phyloP scores from a whole-genome alignment of 148 eudicot species.

The Cornus florida region DNA sequence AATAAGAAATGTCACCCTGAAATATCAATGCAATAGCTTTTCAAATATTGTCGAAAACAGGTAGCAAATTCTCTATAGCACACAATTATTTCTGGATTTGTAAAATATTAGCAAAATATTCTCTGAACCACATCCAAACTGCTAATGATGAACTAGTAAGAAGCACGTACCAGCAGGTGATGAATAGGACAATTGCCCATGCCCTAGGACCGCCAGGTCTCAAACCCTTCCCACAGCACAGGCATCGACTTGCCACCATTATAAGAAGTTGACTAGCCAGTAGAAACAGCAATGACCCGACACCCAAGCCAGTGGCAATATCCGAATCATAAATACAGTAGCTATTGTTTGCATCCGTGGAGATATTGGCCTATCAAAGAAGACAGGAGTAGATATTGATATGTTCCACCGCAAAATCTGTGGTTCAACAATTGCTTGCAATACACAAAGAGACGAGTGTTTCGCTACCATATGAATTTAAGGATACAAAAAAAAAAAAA shows the following conservation, averaged over 20 bases:
- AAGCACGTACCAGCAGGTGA: conserved; percentile 69
- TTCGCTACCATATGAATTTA: not conserved
- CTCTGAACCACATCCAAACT: not conserved
- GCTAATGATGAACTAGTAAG: conserved; percentile 1
- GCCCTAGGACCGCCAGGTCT: conserved; percentile 71
- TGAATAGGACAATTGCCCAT: conserved; percentile 69
- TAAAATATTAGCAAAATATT: not conserved
- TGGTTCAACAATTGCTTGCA: not conserved
- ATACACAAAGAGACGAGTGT: not conserved
- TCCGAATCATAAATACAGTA: conserved; percentile 72
- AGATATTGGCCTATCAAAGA: conserved; percentile 43
- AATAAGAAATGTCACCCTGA: conserved; percentile 80
- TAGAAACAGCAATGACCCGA: conserved; percentile 59
- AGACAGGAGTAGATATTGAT: not conserved
- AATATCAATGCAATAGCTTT: not conserved
- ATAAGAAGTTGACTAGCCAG: conserved; percentile 72
- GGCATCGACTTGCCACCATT: conserved; percentile 70
- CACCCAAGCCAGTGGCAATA: conserved; percentile 69
- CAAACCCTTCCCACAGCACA: conserved; percentile 88
- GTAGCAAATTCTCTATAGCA: not conserved
- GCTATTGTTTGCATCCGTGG: conserved; percentile 1
- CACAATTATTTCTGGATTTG: not conserved
- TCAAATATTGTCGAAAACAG: not conserved
- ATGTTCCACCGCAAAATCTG: not conserved
- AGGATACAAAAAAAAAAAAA: not conserved